These are phyloP conservation scores for Ambrosiella cleistominuta DNA, from an alignment of 2,329 filamentous ascomycete species.

Conservation along the genomic window DNA sequence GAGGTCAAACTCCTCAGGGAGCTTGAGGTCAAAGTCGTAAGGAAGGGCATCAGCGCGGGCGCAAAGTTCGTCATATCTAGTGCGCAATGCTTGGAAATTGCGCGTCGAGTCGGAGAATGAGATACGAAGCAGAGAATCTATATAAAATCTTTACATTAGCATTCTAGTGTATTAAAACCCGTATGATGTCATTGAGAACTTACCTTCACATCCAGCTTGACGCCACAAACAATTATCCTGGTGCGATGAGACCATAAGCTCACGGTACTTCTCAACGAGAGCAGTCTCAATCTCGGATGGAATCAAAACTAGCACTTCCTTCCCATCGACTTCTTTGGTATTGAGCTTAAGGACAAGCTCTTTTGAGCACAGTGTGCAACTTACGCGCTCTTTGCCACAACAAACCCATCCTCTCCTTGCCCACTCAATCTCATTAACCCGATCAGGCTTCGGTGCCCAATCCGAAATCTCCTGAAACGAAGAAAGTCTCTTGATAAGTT, in stretches of 20 bases:
- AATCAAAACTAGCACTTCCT: slow-evolving; percentile 33
- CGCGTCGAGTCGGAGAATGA: slow-evolving; percentile 43
- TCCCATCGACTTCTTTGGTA: slow-evolving; percentile 38
- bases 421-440: slow-evolving; percentile 82
- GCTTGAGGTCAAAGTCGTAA: slow-evolving; percentile 42
- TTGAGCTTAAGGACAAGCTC: slow-evolving; percentile 69
- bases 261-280: slow-evolving; percentile 58
- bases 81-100: slow-evolving; percentile 39
- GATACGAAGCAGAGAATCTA: slow-evolving; percentile 42
- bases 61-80: slow-evolving; percentile 48
- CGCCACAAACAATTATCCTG: slow-evolving; percentile 73
- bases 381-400: slow-evolving; percentile 63
- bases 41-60: slow-evolving; percentile 37
- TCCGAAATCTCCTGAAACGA: slow-evolving; percentile 82
- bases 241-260: slow-evolving; percentile 58
- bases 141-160: neutral
- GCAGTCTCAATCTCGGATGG: slow-evolving; percentile 50
- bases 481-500: slow-evolving; percentile 63
- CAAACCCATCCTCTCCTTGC: slow-evolving; percentile 86
- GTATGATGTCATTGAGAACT: slow-evolving; percentile 12
- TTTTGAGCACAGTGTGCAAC: slow-evolving; percentile 69
- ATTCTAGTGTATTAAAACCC: neutral
- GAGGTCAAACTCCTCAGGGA: slow-evolving; percentile 35
- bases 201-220: slow-evolving; percentile 72
- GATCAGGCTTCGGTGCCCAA: slow-evolving; percentile 84